Conservation (phyloP, 768 basidiomycete species). For the Lactarius vividus region DNA sequence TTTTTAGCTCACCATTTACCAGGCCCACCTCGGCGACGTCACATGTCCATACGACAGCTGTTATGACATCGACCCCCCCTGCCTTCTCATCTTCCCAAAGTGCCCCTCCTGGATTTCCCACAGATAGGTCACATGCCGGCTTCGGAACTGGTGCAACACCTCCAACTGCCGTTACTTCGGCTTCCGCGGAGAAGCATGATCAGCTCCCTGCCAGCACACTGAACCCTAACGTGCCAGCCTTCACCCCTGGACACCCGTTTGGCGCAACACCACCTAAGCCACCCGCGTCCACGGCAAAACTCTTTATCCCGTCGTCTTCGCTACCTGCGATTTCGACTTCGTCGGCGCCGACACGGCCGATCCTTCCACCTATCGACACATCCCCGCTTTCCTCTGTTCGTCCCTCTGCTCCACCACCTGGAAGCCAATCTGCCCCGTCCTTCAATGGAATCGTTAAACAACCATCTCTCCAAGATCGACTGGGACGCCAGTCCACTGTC, state of each 20-base stretch:
- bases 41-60: not conserved
- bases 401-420: constrained; percentile 1
- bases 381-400: constrained; percentile 11
- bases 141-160: constrained; percentile 19
- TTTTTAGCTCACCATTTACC: constrained; percentile 13
- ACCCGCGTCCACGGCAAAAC: constrained; percentile 9
- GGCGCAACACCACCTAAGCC: constrained; percentile 24
- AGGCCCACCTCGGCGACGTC: not conserved
- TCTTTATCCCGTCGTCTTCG: constrained; percentile 7
- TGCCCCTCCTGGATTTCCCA: not conserved
- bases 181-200: constrained; percentile 11
- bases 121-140: not conserved
- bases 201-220: constrained; percentile 5
- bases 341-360: constrained; percentile 14
- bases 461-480: not conserved
- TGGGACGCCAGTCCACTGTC: constrained; percentile 14
- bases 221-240: constrained; percentile 26
- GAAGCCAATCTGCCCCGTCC: constrained; percentile 18
- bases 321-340: constrained; percentile 7
- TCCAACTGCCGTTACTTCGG: constrained; percentile 17
- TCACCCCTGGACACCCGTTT: constrained; percentile 25
- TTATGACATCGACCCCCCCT: not conserved
- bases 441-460: constrained; percentile 10
- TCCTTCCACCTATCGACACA: constrained; percentile 23
- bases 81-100: constrained; percentile 13